Evolutionary conservation across 441 rosid species (phyloP).

Genomic region (Adansonia rubrostipa): DNA sequence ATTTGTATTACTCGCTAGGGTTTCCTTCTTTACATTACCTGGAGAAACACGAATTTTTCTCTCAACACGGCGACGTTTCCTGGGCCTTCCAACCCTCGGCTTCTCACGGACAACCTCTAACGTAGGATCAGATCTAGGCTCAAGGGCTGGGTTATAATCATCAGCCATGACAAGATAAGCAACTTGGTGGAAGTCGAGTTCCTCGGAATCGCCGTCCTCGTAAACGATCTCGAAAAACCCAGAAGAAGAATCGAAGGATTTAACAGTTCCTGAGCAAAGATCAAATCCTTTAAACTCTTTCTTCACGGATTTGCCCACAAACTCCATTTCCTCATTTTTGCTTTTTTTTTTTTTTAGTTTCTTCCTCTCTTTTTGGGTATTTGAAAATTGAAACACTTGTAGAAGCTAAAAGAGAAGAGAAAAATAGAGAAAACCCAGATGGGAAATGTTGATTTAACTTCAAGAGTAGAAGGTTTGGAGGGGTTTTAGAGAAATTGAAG

Average conservation of each 20-base stretch:
- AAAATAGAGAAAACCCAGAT: conserved; percentile 4
- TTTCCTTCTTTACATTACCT: conserved; percentile 42
- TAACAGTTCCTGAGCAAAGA: conserved; percentile 50
- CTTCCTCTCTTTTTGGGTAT: neutral
- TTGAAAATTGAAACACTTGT: neutral
- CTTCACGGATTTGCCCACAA: conserved; percentile 61
- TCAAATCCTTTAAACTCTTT: conserved; percentile 59
- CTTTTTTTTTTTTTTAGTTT: neutral
- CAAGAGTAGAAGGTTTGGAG: neutral
- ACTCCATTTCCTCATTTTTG: conserved; percentile 50
- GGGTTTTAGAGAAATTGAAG: conserved; percentile 15
- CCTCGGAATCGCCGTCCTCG: conserved; percentile 70
- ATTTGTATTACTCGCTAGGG: conserved; percentile 35
- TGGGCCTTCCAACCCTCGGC: conserved; percentile 56
- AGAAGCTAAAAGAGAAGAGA: conserved; percentile 20
- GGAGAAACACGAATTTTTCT: conserved; percentile 22
- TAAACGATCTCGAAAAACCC: conserved; percentile 64
- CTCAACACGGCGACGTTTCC: conserved; percentile 65
- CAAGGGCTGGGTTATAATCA: conserved; percentile 22
- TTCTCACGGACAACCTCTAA: conserved; percentile 30
- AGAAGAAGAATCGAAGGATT: conserved; percentile 60
- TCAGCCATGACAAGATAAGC: conserved; percentile 39
- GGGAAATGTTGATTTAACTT: conserved; percentile 26
- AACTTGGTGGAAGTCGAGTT: conserved; percentile 52
- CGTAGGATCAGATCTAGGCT: conserved; percentile 25